phyloP scores from a whole-genome alignment of 2,329 filamentous ascomycete genomes.

The Aspergillus aculeatus region DNA sequence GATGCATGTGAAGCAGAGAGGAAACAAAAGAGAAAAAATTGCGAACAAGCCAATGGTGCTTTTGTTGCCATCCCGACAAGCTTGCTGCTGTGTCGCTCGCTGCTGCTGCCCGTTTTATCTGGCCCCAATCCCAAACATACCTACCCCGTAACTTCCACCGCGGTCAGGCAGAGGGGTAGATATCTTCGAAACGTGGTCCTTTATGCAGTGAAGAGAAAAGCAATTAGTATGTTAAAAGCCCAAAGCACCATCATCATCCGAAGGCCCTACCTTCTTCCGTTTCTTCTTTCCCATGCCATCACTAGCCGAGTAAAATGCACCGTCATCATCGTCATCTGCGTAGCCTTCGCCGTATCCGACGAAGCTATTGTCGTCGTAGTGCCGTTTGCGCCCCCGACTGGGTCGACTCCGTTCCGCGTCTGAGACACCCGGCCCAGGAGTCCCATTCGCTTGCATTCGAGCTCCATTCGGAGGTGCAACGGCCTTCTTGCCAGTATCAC shows the following conservation, averaged over 20 bases:
- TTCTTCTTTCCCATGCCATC: slow-evolving; percentile 48
- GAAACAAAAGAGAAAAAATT: slow-evolving; percentile 3
- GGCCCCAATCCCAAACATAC: slow-evolving; percentile 47
- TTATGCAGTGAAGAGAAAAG: slow-evolving; percentile 4
- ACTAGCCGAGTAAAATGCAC: slow-evolving; percentile 44
- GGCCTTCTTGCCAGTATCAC: slow-evolving; percentile 31
- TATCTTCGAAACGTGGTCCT: slow-evolving; percentile 45
- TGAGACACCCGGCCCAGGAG: slow-evolving; percentile 19
- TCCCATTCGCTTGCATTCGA: slow-evolving; percentile 31
- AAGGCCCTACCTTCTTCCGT: slow-evolving; percentile 47
- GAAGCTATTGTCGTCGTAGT: slow-evolving; percentile 53
- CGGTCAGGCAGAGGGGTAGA: slow-evolving; percentile 41
- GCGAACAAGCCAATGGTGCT: slow-evolving; percentile 19
- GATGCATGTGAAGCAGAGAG: slow-evolving; percentile 20
- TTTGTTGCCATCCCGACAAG: slow-evolving; percentile 18
- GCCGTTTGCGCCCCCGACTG: slow-evolving; percentile 49
- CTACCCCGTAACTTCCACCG: slow-evolving; percentile 43
- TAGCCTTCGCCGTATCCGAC: slow-evolving; percentile 53
- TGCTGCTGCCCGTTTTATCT: slow-evolving; percentile 29
- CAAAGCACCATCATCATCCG: background rate
- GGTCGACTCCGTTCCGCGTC: slow-evolving; percentile 41
- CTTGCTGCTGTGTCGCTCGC: slow-evolving; percentile 14
- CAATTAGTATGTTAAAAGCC: slow-evolving; percentile 15
- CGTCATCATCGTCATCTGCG: slow-evolving; percentile 49
- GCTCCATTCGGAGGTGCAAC: slow-evolving; percentile 22